Percentiles rank a stretch among this genome's conserved stretches.
phyloP scores from a whole-genome alignment of 1,284 basidiomycete species.

The Sporisorium iseilematis-ciliati region DNA sequence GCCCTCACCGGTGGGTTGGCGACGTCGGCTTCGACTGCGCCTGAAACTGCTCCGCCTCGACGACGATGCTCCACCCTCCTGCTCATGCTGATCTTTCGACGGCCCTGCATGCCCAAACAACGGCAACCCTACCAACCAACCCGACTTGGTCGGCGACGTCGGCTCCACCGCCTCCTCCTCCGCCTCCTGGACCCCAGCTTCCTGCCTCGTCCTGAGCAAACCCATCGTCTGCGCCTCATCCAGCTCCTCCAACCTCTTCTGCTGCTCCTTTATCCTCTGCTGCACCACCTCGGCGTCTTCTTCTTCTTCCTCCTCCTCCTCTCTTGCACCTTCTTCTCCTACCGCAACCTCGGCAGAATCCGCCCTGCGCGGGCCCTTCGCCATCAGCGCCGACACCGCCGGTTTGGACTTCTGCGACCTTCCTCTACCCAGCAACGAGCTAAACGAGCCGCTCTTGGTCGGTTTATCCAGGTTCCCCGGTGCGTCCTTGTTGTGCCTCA shows the following conservation, averaged over 20 bases:
- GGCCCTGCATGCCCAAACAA: slow-evolving; percentile 21
- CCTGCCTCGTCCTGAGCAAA: slow-evolving; percentile 38
- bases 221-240: slow-evolving; percentile 46
- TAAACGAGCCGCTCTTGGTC: slow-evolving; percentile 14
- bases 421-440: slow-evolving; percentile 9
- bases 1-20: background rate
- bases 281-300: slow-evolving; percentile 30
- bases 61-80: background rate
- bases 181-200: slow-evolving; percentile 39
- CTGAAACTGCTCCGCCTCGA: slow-evolving; percentile 26
- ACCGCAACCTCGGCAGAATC: slow-evolving; percentile 12
- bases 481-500: slow-evolving; percentile 26
- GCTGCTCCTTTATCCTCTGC: slow-evolving; percentile 37
- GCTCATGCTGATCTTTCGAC: background rate
- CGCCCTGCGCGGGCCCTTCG: slow-evolving; percentile 7
- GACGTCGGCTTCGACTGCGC: slow-evolving; percentile 5
- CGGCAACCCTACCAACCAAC: slow-evolving; percentile 31
- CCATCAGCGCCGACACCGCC: slow-evolving; percentile 10
- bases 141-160: slow-evolving; percentile 14
- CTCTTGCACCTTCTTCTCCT: background rate
- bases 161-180: slow-evolving; percentile 30
- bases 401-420: slow-evolving; percentile 8
- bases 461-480: slow-evolving; percentile 15
- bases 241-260: slow-evolving; percentile 39
- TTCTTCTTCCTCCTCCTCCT: slow-evolving; percentile 28